Evolutionary conservation across 225 moss, liverwort and hornwort genomes (phyloP), one percentile per base, ranked within the genome.

Genomic region (Pleurozium schreberi): DNA sequence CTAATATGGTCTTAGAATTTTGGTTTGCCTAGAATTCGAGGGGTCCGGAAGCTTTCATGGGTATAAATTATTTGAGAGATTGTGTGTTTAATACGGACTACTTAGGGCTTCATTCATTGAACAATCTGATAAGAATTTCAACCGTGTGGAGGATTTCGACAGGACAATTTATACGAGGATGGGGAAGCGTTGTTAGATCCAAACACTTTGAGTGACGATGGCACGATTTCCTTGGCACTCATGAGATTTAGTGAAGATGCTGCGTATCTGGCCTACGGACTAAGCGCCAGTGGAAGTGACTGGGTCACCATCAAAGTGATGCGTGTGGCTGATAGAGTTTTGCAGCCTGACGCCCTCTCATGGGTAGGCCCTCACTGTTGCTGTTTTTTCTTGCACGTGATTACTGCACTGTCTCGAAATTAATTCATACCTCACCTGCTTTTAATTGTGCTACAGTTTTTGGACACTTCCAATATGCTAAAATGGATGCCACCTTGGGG

Each of bases 301-400:
- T 97, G 97, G 97, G 63, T 96, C 87, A 95, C 93, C 65, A 94
- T 97, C 84, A 96, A 96, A 91, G 91, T 96, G 90, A 92, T 96
- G 92, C 91, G 91, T 68, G 92, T 96, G 80, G 93, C 89, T 21
- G 93, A 95, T 84, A 91, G 89, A 93, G 89, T 61, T 71, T 90
- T 94, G 73, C 88, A 87, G 47, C 82, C 95, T 36, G 96, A 97
- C 90, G 74, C 85, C 84, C 95, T 97, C 50, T 91, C 88, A 47
- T 97, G 97, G 97, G 97, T 96, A 74, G 52, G 90, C 17, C 67
- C 60, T 50, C 59, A 86, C 19, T 74, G n/a, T 85, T 76, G 31
- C 84, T 36, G n/a, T n/a, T n/a, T n/a, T n/a, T n/a, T n/a, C 73
- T 88, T 84, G 59, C 52, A 80, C 66, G 38, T 66, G 66, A 61